Conservation (phyloP, 2,329 filamentous ascomycete genomes). For the Teratosphaeria destructans region DNA sequence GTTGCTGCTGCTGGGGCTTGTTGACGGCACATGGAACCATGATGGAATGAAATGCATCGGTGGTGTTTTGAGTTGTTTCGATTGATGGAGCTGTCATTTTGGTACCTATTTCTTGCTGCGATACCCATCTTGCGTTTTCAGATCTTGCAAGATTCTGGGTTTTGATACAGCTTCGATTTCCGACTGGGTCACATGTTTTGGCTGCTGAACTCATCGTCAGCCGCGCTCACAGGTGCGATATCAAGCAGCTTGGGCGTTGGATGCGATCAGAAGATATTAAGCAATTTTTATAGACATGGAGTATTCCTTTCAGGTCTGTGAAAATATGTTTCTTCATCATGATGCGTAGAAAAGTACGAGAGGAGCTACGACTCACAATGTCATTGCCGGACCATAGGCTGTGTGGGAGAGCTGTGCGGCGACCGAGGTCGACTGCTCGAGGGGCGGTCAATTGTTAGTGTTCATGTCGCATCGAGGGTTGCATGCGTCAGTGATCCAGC, state of each 20-base stretch:
- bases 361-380: not conserved
- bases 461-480: not conserved
- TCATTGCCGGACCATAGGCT: no score
- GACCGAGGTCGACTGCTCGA: no score
- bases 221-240: not conserved
- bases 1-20: not conserved
- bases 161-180: no score
- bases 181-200: no score
- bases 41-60: not conserved
- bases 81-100: not conserved
- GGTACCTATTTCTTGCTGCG: not conserved
- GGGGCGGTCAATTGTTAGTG: not conserved
- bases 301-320: slow-evolving; percentile 24
- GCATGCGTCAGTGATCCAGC: not conserved
- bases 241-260: not conserved
- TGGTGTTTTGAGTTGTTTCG: not conserved
- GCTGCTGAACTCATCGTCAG: not conserved
- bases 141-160: no score
- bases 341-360: not conserved
- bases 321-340: slow-evolving; percentile 5
- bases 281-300: slow-evolving; percentile 12
- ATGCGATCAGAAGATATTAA: not conserved
- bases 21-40: not conserved
- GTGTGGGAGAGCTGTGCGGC: no score
- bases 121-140: not conserved